Base-by-base conservation (phyloP, 345 rosid genomes). In the Citrus inodora region DNA sequence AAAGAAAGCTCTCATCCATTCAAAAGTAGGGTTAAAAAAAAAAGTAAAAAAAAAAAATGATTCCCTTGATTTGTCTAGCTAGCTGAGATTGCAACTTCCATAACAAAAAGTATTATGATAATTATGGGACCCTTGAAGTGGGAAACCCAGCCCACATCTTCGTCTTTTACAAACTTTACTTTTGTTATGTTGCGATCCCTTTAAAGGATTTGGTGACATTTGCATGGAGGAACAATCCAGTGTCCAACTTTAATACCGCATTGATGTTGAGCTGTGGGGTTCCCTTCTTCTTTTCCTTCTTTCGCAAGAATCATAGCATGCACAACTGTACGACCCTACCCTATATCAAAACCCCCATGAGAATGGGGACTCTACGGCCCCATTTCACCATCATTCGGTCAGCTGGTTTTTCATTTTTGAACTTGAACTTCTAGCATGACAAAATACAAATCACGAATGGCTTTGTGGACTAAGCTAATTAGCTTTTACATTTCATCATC, bases 171-270 rank as follows among this genome's bases (percentile, higher is more conserved):
- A 10, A 7, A 9, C 42, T 51, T 69, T 61, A 24, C 4, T 24
- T 38, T 74, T 60, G 62, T 67, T 30, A 48, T 67, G 67, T 68
- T 76, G 75, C 38, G 27, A 11, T 27, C 60, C 19, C 67, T 56
- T 68, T 32, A 25, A 68, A 73, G 46, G 38, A 27, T 70, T 37
- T 69, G 76, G 81, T 83, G 83, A 80, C 70, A 68, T 68, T 21
- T 81, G 84, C 84, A 82, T 82, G 81, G 71, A 79, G 77, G 81
- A 82, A 85, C 78, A 66, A 85, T 77, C 87, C 85, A 82, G 51
- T 80, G 87, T 77, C 81, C 67, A 46, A 70, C 83, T 85, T 82
- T 80, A 79, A 70, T 81, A 74, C 81, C 73, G 35, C 85, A 80
- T 55, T 67, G 75, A 81, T 77, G 83, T 77, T 48, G 74, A 76